Evolutionary conservation across 1,284 basidiomycete genomes (phyloP).

Genomic region (Ustilago nuda): DNA sequence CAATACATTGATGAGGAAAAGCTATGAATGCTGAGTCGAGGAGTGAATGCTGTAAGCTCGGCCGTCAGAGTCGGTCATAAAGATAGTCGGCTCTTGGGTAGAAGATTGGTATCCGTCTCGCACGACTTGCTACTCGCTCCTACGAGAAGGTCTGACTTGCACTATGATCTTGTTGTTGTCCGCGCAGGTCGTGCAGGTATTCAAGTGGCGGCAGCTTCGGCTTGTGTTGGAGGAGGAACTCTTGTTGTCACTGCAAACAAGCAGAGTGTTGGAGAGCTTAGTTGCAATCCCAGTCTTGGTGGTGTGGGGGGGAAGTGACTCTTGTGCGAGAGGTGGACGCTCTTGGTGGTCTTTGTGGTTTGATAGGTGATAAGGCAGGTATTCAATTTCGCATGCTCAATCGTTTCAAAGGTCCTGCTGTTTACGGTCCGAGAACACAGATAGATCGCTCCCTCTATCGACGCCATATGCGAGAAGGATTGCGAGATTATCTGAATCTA

Average conservation of each 20-base stretch:
- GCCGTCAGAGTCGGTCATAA: not conserved
- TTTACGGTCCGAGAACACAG: slow-evolving; percentile 88
- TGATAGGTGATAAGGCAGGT: slow-evolving; percentile 82
- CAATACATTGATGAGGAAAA: slow-evolving; percentile 20
- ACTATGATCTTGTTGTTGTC: slow-evolving; percentile 79
- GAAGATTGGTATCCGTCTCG: slow-evolving; percentile 20
- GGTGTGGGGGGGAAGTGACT: slow-evolving; percentile 90
- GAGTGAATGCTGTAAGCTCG: not conserved
- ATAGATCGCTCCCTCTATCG: slow-evolving; percentile 87
- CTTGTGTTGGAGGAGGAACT: slow-evolving; percentile 82
- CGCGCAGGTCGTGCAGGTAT: slow-evolving; percentile 93
- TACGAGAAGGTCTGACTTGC: slow-evolving; percentile 26
- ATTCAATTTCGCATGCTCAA: slow-evolving; percentile 89
- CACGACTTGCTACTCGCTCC: slow-evolving; percentile 10
- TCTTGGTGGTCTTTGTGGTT: slow-evolving; percentile 82
- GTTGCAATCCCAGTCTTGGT: slow-evolving; percentile 78
- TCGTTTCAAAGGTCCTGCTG: slow-evolving; percentile 84
- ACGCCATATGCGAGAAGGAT: slow-evolving; percentile 78
- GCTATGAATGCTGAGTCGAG: slow-evolving; percentile 7
- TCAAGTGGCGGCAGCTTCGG: slow-evolving; percentile 86
- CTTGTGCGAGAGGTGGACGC: slow-evolving; percentile 89
- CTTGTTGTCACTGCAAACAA: slow-evolving; percentile 82
- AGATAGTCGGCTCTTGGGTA: not conserved
- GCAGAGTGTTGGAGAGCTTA: slow-evolving; percentile 85
- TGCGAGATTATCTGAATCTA: slow-evolving; percentile 78